These are phyloP conservation scores for Plasmodium reichenowi DNA, from an alignment of 169 alveolate genomes.

Conservation along the genomic window DNA sequence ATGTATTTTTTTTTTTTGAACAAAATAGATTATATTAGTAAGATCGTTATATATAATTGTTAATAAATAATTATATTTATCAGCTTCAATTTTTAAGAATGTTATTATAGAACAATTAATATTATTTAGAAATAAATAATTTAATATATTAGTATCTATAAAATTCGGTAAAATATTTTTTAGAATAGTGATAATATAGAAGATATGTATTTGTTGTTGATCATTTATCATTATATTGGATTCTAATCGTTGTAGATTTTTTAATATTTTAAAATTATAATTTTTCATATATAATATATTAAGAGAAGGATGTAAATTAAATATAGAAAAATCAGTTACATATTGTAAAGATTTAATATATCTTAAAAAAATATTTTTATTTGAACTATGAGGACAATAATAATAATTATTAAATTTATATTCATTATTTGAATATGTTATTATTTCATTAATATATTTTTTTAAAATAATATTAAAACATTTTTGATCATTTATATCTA, in stretches of 20 bases:
- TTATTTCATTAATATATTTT: constrained; percentile 57
- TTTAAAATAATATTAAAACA: constrained; percentile 64
- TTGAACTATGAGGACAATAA: constrained; percentile 76
- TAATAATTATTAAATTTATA: constrained; percentile 43
- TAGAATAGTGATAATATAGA: constrained; percentile 26
- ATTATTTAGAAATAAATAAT: constrained; percentile 32
- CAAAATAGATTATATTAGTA: constrained; percentile 48
- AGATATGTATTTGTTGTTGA: constrained; percentile 10
- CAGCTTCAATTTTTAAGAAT: constrained; percentile 66
- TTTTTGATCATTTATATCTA: constrained; percentile 59
- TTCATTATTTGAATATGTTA: constrained; percentile 58
- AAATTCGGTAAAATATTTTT: constrained; percentile 46
- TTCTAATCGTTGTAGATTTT: constrained; percentile 44
- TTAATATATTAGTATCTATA: constrained; percentile 47
- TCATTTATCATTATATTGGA: constrained; percentile 30
- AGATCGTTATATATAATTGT: constrained; percentile 61
- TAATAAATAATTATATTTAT: constrained; percentile 52
- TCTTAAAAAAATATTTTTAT: constrained; percentile 60
- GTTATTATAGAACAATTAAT: constrained; percentile 61
- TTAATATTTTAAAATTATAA: constrained; percentile 68
- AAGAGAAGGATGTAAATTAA: constrained; percentile 70
- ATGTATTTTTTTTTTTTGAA: constrained; percentile 39
- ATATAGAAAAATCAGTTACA: constrained; percentile 71
- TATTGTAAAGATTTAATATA: constrained; percentile 62
- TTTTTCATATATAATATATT: constrained; percentile 53